phyloP scores from a whole-genome alignment of 2,329 filamentous ascomycete genomes.

The Davidsoniella virescens region DNA sequence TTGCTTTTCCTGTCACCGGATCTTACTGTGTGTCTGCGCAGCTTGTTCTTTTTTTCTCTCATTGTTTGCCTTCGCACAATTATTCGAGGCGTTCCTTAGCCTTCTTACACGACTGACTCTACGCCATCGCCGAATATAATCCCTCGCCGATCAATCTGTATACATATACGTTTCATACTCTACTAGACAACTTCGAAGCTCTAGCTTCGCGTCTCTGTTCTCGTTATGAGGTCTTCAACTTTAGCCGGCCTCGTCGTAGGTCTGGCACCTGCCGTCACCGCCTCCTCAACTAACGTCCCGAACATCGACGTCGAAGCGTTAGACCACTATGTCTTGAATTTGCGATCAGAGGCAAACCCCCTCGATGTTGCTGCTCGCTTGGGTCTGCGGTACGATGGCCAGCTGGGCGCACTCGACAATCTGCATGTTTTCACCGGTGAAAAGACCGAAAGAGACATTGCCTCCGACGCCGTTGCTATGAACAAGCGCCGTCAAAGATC shows the following conservation, averaged over 20 bases:
- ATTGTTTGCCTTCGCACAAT: too few relatives aligned
- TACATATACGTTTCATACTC: too few relatives aligned
- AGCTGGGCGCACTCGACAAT: conserved; percentile 57
- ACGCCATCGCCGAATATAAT: too few relatives aligned
- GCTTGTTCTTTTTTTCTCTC: too few relatives aligned
- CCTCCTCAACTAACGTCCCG: conserved; percentile 28
- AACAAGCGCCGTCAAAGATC: conserved; percentile 44
- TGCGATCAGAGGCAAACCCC: conserved; percentile 50
- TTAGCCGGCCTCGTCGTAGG: conserved; percentile 38
- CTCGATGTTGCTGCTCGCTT: conserved; percentile 53
- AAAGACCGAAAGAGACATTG: conserved; percentile 43
- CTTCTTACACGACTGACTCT: too few relatives aligned
- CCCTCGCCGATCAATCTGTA: too few relatives aligned
- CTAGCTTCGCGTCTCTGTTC: too few relatives aligned
- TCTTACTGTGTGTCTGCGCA: too few relatives aligned
- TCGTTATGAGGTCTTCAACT: conserved; percentile 33
- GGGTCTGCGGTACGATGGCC: conserved; percentile 66
- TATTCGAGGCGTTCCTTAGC: too few relatives aligned
- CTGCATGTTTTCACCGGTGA: conserved; percentile 77
- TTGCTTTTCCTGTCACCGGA: too few relatives aligned
- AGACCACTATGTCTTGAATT: conserved; percentile 88
- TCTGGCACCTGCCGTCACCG: conserved; percentile 30
- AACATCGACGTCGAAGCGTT: conserved; percentile 50
- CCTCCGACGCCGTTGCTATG: conserved; percentile 18
- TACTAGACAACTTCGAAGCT: too few relatives aligned